Percentiles rank a stretch among this genome's conserved stretches.
Conservation (phyloP, 768 basidiomycete genomes). For the Solioccasus polychromus region DNA sequence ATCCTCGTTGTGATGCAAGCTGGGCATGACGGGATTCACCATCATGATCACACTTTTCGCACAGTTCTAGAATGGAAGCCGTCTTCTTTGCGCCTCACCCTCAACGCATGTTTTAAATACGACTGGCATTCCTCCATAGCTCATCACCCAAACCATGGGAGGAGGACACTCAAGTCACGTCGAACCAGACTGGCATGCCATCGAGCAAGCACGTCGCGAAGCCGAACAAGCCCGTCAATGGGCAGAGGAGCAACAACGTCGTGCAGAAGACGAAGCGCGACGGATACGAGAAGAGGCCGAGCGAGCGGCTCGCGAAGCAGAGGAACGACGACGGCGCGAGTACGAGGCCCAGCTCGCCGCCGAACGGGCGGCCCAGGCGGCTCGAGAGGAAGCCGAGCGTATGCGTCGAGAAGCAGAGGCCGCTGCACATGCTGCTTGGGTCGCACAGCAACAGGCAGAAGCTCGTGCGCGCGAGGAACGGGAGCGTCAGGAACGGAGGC, state of each 20-base stretch:
- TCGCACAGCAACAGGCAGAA: slow-evolving; percentile 23
- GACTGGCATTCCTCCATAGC: no score
- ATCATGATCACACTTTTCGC: no score
- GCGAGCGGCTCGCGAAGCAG: slow-evolving; percentile 20
- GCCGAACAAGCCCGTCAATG: slow-evolving; percentile 19
- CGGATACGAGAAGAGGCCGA: slow-evolving; percentile 22
- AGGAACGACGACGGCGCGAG: slow-evolving; percentile 17
- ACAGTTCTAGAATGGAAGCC: no score
- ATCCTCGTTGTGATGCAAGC: no score
- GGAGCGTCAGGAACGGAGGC: slow-evolving; percentile 16
- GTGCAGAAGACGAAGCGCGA: slow-evolving; percentile 20
- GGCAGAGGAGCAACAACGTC: slow-evolving; percentile 19
- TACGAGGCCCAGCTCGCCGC: slow-evolving; percentile 16
- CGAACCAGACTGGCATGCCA: slow-evolving; percentile 24
- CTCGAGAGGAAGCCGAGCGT: slow-evolving; percentile 22
- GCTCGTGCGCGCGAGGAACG: slow-evolving; percentile 24
- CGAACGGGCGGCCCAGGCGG: slow-evolving; percentile 23
- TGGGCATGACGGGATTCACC: no score
- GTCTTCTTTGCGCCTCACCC: no score
- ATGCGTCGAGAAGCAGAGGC: slow-evolving; percentile 20
- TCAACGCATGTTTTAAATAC: no score
- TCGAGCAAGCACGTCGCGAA: slow-evolving; percentile 14
- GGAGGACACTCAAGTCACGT: slow-evolving; percentile 23
- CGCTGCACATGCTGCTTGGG: slow-evolving; percentile 21
- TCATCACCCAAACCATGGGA: no score